Percentiles rank a stretch among this genome's conserved stretches.
These are phyloP conservation scores for Diatrype stigma DNA, from an alignment of 2,329 filamentous ascomycete genomes.

Conservation along the genomic window DNA sequence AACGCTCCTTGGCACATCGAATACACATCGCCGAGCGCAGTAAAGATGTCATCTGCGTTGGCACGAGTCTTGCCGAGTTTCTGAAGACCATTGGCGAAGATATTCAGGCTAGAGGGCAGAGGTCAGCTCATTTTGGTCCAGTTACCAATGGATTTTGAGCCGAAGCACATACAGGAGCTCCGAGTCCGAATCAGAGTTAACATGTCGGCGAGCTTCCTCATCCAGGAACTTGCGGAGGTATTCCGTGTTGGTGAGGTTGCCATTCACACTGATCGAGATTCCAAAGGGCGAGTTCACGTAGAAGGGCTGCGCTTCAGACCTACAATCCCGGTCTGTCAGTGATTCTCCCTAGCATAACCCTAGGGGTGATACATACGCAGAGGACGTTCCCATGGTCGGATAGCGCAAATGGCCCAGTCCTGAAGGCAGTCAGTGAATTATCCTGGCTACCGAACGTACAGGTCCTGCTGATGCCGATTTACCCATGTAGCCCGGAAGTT, in stretches of 20 bases:
- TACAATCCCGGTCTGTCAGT: slow-evolving; percentile 24
- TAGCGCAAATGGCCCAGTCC: slow-evolving; percentile 65
- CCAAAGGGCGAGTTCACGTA: slow-evolving; percentile 74
- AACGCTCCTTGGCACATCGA: slow-evolving; percentile 68
- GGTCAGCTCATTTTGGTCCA: slow-evolving; percentile 5
- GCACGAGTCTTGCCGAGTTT: slow-evolving; percentile 78
- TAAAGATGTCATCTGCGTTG: slow-evolving; percentile 74
- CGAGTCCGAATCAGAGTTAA: slow-evolving; percentile 64
- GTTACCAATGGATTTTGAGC: not conserved
- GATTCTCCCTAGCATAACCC: not conserved
- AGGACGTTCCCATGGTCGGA: slow-evolving; percentile 71
- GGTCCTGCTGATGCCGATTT: not conserved
- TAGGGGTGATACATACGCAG: slow-evolving; percentile 20
- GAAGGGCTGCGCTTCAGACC: slow-evolving; percentile 71
- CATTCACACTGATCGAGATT: slow-evolving; percentile 69
- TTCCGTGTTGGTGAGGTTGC: slow-evolving; percentile 69
- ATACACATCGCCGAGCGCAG: slow-evolving; percentile 68
- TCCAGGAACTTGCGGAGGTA: slow-evolving; percentile 55
- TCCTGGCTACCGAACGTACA: not conserved
- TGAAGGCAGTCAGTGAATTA: not conserved
- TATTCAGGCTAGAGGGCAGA: slow-evolving; percentile 55
- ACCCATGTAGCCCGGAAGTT: slow-evolving; percentile 73
- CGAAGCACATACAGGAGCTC: slow-evolving; percentile 58
- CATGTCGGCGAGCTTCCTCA: slow-evolving; percentile 11
- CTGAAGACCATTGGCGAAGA: slow-evolving; percentile 78